phyloP scores from a whole-genome alignment of 768 basidiomycete genomes.

The Gloeopeniophorella convolvens region DNA sequence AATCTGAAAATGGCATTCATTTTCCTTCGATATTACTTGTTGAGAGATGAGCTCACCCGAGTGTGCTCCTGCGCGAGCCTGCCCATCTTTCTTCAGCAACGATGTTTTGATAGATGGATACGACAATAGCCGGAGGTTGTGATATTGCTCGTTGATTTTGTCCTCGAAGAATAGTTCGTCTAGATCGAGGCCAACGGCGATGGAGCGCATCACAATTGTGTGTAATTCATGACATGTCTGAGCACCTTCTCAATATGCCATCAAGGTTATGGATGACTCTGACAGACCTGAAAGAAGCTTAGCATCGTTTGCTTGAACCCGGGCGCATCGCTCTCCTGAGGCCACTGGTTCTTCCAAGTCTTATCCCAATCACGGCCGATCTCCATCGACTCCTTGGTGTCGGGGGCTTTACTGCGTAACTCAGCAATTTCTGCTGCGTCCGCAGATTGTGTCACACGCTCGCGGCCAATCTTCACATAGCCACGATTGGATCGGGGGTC shows the following conservation, averaged over 20 bases:
- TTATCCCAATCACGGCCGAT: conserved; percentile 82
- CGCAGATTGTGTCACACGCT: conserved; percentile 70
- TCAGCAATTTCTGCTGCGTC: conserved; percentile 67
- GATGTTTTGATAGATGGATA: conserved; percentile 70
- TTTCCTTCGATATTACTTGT: not conserved
- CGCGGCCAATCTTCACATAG: conserved; percentile 74
- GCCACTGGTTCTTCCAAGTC: conserved; percentile 79
- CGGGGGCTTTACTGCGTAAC: conserved; percentile 69
- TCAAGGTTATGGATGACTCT: not conserved
- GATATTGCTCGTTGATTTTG: conserved; percentile 68
- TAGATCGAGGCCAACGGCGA: conserved; percentile 73
- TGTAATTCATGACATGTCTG: conserved; percentile 75
- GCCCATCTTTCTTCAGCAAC: conserved; percentile 53
- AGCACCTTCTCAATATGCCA: not conserved
- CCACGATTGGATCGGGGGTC: conserved; percentile 83
- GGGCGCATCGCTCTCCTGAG: conserved; percentile 52
- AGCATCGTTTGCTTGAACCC: conserved; percentile 69
- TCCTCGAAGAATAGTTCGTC: conserved; percentile 70
- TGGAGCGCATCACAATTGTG: conserved; percentile 71
- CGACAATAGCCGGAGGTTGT: conserved; percentile 74
- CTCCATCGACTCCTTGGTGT: conserved; percentile 83
- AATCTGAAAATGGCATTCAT: conserved; percentile 40
- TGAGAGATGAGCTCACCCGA: conserved; percentile 40
- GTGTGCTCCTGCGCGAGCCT: conserved; percentile 78
- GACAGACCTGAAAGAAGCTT: conserved; percentile 59